These are phyloP conservation scores for Bocquillonia castaneifolia DNA, from an alignment of 441 rosid genomes.

Conservation along the genomic window DNA sequence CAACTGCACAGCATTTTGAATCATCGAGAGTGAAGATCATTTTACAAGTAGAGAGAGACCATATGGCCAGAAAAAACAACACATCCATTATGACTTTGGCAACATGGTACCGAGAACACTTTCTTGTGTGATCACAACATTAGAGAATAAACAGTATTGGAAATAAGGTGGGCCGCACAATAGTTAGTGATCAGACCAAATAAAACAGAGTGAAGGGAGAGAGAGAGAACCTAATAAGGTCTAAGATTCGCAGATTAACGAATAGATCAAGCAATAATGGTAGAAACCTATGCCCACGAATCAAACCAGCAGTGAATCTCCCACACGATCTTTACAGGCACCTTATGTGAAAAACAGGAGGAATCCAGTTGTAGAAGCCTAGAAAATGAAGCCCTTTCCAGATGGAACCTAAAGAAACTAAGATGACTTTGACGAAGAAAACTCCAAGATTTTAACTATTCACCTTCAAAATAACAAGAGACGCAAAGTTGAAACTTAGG, in stretches of 20 bases:
- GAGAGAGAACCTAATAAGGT: constrained; percentile 58
- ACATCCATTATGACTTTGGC: constrained; percentile 28
- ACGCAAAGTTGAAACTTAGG: constrained; percentile 37
- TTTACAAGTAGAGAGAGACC: constrained; percentile 29
- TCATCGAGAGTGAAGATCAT: constrained; percentile 20
- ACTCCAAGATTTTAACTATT: constrained; percentile 34
- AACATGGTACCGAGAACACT: constrained; percentile 27
- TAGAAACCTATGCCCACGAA: constrained; percentile 36
- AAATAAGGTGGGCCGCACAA: constrained; percentile 31
- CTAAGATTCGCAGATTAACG: constrained; percentile 40
- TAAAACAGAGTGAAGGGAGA: constrained; percentile 43
- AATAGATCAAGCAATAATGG: constrained; percentile 27
- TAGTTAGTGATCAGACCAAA: constrained; percentile 31
- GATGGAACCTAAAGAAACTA: constrained; percentile 41
- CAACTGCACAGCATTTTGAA: constrained; percentile 16
- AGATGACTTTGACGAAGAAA: constrained; percentile 29
- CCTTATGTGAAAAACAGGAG: constrained; percentile 33
- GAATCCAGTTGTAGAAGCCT: constrained; percentile 36
- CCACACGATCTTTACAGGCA: constrained; percentile 39
- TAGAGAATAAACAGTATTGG: constrained; percentile 33
- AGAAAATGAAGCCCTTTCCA: constrained; percentile 30
- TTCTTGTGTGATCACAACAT: constrained; percentile 26
- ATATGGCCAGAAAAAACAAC: constrained; percentile 30
- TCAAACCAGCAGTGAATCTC: constrained; percentile 35
- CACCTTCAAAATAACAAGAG: constrained; percentile 34